Evolutionary conservation across 2,329 filamentous ascomycete genomes (phyloP).

Genomic region (Aspergillus sp.): DNA sequence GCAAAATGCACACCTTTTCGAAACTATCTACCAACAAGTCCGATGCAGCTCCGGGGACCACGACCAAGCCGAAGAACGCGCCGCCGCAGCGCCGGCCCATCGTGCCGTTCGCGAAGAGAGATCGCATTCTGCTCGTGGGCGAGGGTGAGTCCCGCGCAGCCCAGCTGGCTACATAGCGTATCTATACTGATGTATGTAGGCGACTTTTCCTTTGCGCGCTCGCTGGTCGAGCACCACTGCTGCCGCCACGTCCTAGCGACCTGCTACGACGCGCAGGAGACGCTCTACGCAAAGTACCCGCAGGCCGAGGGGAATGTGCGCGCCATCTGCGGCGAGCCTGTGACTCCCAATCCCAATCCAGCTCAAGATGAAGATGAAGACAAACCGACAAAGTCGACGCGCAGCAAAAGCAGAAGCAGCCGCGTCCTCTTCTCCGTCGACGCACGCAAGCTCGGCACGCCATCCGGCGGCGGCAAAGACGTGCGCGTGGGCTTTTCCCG

Average conservation of each 20-base stretch:
- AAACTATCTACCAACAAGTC: constrained; percentile 22
- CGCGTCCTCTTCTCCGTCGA: constrained; percentile 44
- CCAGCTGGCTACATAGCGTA: background rate
- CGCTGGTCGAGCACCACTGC: constrained; percentile 40
- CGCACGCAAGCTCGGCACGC: constrained; percentile 39
- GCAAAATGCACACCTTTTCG: constrained; percentile 28
- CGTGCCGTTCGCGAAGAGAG: constrained; percentile 39
- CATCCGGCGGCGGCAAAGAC: constrained; percentile 39
- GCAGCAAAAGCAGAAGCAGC: background rate
- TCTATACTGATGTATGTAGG: constrained; percentile 23
- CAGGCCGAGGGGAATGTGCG: constrained; percentile 61
- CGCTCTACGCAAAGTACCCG: constrained; percentile 70
- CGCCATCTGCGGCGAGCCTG: constrained; percentile 31
- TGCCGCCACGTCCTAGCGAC: constrained; percentile 43
- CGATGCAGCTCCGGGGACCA: background rate
- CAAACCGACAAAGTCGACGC: background rate
- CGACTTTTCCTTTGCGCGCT: constrained; percentile 49
- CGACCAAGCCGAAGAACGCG: constrained; percentile 3
- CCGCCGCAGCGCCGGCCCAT: constrained; percentile 28
- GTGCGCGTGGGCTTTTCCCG: constrained; percentile 41
- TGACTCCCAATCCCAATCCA: constrained; percentile 5
- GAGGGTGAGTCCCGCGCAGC: constrained; percentile 35
- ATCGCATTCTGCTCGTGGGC: constrained; percentile 44
- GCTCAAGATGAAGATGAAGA: constrained; percentile 1
- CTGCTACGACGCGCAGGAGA: constrained; percentile 43